Evolutionary conservation across 2,329 filamentous ascomycete species (phyloP).

Genomic region (Calonectria fujianensis): DNA sequence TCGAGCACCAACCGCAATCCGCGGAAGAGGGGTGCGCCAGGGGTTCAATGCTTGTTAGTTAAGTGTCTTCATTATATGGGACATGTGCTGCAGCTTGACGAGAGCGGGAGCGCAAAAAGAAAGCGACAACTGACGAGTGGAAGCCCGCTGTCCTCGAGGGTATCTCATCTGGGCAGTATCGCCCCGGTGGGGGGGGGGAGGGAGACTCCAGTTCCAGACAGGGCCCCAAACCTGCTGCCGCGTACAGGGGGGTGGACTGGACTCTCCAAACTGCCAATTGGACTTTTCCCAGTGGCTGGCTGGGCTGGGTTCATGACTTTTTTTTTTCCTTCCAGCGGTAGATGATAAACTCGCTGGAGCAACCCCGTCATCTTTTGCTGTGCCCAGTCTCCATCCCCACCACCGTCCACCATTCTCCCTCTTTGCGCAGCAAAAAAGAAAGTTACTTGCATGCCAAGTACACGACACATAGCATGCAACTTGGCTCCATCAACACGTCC

Average conservation of each 20-base stretch:
- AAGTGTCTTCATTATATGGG: constrained; percentile 19
- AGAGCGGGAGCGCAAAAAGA: not conserved
- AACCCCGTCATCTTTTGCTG: constrained; percentile 11
- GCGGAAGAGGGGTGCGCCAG: constrained; percentile 20
- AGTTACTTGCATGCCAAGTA: constrained; percentile 17
- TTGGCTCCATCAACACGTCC: constrained; percentile 19
- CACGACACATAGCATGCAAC: not conserved
- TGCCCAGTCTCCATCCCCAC: not conserved
- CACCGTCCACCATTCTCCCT: not conserved
- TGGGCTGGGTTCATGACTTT: constrained; percentile 18
- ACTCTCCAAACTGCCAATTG: constrained; percentile 28
- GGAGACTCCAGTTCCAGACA: constrained; percentile 28
- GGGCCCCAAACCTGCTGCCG: constrained; percentile 25
- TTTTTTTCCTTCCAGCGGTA: constrained; percentile 15
- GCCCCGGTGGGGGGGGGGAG: constrained; percentile 14
- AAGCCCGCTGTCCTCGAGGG: not conserved
- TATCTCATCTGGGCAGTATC: constrained; percentile 22
- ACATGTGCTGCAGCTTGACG: constrained; percentile 18
- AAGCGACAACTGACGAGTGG: not conserved
- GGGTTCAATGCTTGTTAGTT: constrained; percentile 19
- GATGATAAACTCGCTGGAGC: constrained; percentile 23
- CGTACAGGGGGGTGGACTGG: not conserved
- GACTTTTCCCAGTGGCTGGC: constrained; percentile 19
- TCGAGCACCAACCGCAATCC: constrained; percentile 19
- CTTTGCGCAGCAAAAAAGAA: not conserved